Evolutionary conservation across 2,329 filamentous ascomycete species (phyloP), one percentile per base, ranked within the genome.

Genomic region (Diaporthe ampelina): DNA sequence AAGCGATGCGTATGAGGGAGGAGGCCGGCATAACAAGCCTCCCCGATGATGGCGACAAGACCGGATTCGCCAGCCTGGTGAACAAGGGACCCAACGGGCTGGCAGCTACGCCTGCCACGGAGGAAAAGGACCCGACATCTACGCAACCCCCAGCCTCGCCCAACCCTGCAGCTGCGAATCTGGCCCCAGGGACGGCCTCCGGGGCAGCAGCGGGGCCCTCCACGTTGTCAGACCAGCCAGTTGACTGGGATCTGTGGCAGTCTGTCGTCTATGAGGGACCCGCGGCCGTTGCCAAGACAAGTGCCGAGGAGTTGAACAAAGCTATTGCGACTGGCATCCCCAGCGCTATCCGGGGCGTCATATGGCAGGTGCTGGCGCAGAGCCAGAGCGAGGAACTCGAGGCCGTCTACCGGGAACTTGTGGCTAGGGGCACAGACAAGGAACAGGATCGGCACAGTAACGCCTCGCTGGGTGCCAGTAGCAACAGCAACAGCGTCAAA

Each of bases 191-290:
- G 1, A 98, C 95, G 1, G 95, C 93, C 10, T 92, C 94, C 15
- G 95, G 96, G 8, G 91, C 95, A 56, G 92, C 92, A 32, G 91
- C 92, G 29, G 94, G 94, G 1, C 94, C 93, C 11, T 92, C 94
- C 4, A 91, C 92, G 29, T 88, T 92, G 76, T 84, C 86, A 19
- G 94, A 95, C 79, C 87, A 88, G 21, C 92, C 94, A 32, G 97
- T 99, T n/a, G 95, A 99, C 81, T 99, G 97, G 97, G 97, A 99
- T 83, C 86, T 99, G 52, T 99, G 97, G 97, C 96, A 99, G 81
- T 91, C 94, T 32, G 93, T 99, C 5, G 97, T 99, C 45, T 97
- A 98, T 78, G 94, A 98, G 85, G 97, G 97, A 0, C 95, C 95
- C 21, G 91, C 94, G 37, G 96, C 95, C 13, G 94, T 98, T 67